Evolutionary conservation across 805 yeast species (phyloP).

Genomic region (Ogataea philodendri): DNA sequence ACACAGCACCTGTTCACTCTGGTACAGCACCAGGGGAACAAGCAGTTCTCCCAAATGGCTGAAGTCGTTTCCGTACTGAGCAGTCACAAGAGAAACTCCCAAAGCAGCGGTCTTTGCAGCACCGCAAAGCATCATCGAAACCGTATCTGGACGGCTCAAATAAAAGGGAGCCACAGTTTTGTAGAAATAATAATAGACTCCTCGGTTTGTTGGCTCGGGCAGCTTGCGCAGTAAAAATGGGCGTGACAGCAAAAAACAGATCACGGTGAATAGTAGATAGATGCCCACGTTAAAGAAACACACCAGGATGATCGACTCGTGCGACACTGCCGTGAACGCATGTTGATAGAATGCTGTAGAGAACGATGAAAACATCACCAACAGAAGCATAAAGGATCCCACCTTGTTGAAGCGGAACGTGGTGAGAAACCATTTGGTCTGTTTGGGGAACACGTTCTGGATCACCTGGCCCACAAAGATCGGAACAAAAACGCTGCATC

Average conservation of each 20-base stretch:
- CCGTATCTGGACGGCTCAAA: slow-evolving; percentile 68
- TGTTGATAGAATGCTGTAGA: slow-evolving; percentile 84
- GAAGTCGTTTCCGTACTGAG: slow-evolving; percentile 58
- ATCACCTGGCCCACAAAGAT: slow-evolving; percentile 83
- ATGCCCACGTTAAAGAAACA: slow-evolving; percentile 82
- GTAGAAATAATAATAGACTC: slow-evolving; percentile 44
- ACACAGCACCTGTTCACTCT: slow-evolving; percentile 80
- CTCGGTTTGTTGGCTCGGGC: slow-evolving; percentile 48
- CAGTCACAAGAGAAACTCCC: slow-evolving; percentile 77
- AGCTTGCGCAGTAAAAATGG: slow-evolving; percentile 47
- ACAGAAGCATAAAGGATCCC: slow-evolving; percentile 73
- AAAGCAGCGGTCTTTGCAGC: slow-evolving; percentile 93
- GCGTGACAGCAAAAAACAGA: slow-evolving; percentile 61
- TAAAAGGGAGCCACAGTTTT: slow-evolving; percentile 59
- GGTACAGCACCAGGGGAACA: slow-evolving; percentile 82
- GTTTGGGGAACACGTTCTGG: slow-evolving; percentile 67
- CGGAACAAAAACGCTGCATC: slow-evolving; percentile 77
- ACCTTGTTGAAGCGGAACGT: slow-evolving; percentile 65
- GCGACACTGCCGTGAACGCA: slow-evolving; percentile 56
- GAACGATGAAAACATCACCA: slow-evolving; percentile 60
- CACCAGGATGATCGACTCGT: slow-evolving; percentile 66
- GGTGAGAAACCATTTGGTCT: slow-evolving; percentile 56
- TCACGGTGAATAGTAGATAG: slow-evolving; percentile 68
- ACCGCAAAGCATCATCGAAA: slow-evolving; percentile 80
- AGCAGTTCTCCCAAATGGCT: slow-evolving; percentile 65